A percentile compares a stretch with the other conserved stretches of the same genome.
Conservation (phyloP, 75 land plant genomes). For the Cupressus sempervirens region DNA sequence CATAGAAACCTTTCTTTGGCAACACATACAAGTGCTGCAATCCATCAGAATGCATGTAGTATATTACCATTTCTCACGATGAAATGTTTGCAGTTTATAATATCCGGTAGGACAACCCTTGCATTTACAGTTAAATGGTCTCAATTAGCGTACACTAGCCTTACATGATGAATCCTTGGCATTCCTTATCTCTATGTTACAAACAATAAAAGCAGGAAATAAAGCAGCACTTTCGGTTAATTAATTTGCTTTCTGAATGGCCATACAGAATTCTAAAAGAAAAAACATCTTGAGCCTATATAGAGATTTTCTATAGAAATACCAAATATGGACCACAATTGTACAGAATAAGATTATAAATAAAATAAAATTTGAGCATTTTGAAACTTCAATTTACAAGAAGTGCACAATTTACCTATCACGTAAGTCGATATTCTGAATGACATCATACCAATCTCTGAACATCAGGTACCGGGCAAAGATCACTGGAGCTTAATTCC, state of each 20-base stretch:
- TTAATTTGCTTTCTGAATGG: background rate
- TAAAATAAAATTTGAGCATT: background rate
- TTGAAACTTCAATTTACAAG: background rate
- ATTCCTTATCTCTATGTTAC: background rate
- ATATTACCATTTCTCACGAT: background rate
- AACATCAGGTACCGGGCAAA: background rate
- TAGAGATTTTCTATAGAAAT: background rate
- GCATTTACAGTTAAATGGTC: background rate
- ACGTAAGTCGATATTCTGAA: background rate
- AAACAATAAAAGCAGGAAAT: background rate
- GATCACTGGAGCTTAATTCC: background rate
- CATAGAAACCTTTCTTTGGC: background rate
- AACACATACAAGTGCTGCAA: background rate
- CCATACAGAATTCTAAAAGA: background rate
- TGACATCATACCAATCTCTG: background rate
- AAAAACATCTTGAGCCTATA: background rate
- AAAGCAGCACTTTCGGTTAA: background rate
- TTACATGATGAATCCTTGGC: background rate
- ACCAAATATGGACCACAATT: background rate
- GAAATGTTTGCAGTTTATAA: background rate
- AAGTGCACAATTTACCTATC: background rate
- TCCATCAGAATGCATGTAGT: background rate
- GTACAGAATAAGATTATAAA: background rate
- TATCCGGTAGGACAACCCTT: background rate
- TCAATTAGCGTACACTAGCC: background rate